Percentiles rank a stretch among this genome's conserved stretches.
phyloP scores from a whole-genome alignment of 2,329 filamentous ascomycete genomes.

The Aspergillus puulaauensis region DNA sequence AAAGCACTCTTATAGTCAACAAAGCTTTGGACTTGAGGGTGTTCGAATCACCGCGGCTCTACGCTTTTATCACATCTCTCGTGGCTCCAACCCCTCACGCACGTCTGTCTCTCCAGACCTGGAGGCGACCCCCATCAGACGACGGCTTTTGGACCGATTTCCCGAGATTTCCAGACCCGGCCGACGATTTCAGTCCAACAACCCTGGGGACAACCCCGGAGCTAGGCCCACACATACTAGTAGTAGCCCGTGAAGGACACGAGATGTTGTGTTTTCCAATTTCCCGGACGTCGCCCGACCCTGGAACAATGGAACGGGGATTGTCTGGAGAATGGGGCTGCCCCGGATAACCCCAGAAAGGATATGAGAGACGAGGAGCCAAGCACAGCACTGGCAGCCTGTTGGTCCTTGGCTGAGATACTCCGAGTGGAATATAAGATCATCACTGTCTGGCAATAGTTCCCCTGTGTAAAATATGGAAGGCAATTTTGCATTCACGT shows the following conservation, averaged over 20 bases:
- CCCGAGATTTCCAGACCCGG: neutral
- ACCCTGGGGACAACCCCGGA: neutral
- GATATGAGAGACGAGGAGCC: too few relatives aligned
- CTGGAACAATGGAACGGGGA: neutral
- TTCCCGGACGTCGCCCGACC: neutral
- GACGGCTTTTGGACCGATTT: neutral
- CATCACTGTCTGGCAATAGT: neutral
- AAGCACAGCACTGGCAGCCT: too few relatives aligned
- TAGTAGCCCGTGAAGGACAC: neutral
- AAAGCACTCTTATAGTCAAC: neutral
- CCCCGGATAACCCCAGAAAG: neutral
- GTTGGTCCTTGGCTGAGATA: neutral
- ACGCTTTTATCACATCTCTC: neutral
- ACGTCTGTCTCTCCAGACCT: neutral
- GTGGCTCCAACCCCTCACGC: neutral
- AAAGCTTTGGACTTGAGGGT: neutral
- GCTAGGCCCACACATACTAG: neutral
- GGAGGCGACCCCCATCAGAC: neutral
- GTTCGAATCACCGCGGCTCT: neutral
- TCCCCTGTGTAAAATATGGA: neutral
- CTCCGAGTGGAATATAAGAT: neutral
- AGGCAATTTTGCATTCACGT: neutral
- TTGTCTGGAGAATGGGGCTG: neutral
- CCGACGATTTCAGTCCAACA: neutral
- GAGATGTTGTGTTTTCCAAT: neutral